Evolutionary conservation across 345 rosid genomes (phyloP), one percentile per base, ranked within the genome.

Genomic region (Laguncularia racemosa): DNA sequence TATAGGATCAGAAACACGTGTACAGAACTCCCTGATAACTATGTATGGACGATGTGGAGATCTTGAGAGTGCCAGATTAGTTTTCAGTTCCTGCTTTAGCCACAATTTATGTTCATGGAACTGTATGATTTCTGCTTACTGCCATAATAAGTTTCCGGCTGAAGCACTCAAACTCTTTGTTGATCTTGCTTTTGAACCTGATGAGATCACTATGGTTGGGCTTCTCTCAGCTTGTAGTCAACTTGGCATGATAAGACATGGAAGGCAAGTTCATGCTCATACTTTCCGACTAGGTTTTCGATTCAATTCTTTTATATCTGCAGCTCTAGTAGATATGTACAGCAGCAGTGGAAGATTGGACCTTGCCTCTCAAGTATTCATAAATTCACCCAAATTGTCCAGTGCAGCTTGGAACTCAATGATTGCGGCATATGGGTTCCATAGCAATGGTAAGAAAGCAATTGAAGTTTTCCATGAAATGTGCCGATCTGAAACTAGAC

Each of bases 101-200:
- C 71, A 58, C 58, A 86, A 86, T 73, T 67, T 81, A 65, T 83
- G 87, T 72, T 73, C 93, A 4, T 83, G 87, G 83, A 83, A 83
- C 71, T 81, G 87, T 68, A 65, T 79, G 74, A 83, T 86, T 56
- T 81, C 87, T 48, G 80, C 78, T 55, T 70, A 77, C 57, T 75
- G 83, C 62, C 87, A 79, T 71, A 85, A 85, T 20, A 83, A 72
- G 59, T 71, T 67, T 63, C 85, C 80, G 56, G 44, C 62, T 58
- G 68, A 68, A 60, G 85, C 73, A n/a, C 59, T 86, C 44, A 76
- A 75, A 55, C 71, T 81, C 52, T 86, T 81, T 55, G 53, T 70
- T 52, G 40, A 52, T 55, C 69, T 75, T 8, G 62, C 67, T 23
- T 62, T 75, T 56, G 67, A 77, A 62, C 89, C 82, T 16, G 67